phyloP scores from a whole-genome alignment of 306 rosid genomes.

The Cicer cuneatum region DNA sequence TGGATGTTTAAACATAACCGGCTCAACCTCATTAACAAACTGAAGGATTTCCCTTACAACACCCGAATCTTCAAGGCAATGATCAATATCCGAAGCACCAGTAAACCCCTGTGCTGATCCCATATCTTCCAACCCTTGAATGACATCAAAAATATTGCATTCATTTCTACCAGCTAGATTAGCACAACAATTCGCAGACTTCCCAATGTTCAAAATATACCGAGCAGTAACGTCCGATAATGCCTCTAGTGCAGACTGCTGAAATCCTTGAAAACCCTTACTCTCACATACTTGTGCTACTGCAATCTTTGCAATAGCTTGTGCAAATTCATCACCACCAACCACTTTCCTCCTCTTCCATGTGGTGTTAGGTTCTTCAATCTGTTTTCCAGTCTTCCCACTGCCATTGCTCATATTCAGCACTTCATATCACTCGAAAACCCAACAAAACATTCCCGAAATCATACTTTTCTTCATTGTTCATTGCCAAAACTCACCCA shows the following conservation, averaged over 20 bases:
- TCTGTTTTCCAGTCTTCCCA: slow-evolving; percentile 80
- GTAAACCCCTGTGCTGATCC: slow-evolving; percentile 70
- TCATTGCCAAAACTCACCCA: slow-evolving; percentile 37
- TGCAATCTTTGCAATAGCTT: slow-evolving; percentile 57
- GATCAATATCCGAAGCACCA: slow-evolving; percentile 75
- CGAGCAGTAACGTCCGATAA: slow-evolving; percentile 63
- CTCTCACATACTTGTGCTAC: slow-evolving; percentile 79
- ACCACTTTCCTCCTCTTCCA: slow-evolving; percentile 55
- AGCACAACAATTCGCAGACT: slow-evolving; percentile 64
- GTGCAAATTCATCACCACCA: slow-evolving; percentile 70
- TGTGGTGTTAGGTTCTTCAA: slow-evolving; percentile 55
- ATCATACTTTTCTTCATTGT: slow-evolving; percentile 46
- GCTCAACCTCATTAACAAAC: slow-evolving; percentile 52
- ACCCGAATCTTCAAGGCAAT: slow-evolving; percentile 72
- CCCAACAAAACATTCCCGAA: slow-evolving; percentile 45
- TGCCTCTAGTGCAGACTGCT: slow-evolving; percentile 70
- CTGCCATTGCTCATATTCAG: slow-evolving; percentile 95
- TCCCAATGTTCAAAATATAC: slow-evolving; percentile 65
- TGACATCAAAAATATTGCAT: slow-evolving; percentile 67
- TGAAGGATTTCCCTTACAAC: slow-evolving; percentile 56
- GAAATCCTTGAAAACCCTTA: slow-evolving; percentile 79
- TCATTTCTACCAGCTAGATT: slow-evolving; percentile 77
- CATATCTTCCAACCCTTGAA: slow-evolving; percentile 84
- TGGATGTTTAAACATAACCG: slow-evolving; percentile 59
- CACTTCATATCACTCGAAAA: slow-evolving; percentile 71